These are phyloP conservation scores for Teunomyces aglyptinius DNA, from an alignment of 805 yeast species.

Conservation along the genomic window DNA sequence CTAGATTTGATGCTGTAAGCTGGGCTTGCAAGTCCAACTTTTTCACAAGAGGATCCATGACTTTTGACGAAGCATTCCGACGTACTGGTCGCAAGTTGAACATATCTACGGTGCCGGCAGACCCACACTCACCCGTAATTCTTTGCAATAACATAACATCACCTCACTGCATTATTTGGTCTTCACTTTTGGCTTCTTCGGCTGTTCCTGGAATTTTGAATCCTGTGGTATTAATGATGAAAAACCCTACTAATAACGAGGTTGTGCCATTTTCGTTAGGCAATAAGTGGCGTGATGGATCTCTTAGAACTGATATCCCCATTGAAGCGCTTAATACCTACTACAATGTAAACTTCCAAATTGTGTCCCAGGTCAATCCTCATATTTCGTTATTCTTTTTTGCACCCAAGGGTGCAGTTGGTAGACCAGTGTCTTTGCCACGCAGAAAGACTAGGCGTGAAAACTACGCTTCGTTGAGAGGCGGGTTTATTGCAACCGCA, in stretches of 20 bases:
- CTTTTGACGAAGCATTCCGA: conserved; percentile 67
- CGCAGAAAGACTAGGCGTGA: conserved; percentile 39
- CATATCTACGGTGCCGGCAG: conserved; percentile 77
- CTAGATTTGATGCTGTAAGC: conserved; percentile 68
- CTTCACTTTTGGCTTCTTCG: conserved; percentile 69
- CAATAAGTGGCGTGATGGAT: conserved; percentile 76
- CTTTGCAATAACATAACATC: conserved; percentile 74
- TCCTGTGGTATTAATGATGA: conserved; percentile 79
- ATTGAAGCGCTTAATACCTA: conserved; percentile 69
- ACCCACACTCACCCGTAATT: conserved; percentile 78
- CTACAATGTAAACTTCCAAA: conserved; percentile 71
- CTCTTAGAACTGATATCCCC: conserved; percentile 76
- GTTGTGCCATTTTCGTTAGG: conserved; percentile 72
- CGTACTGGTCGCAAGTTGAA: conserved; percentile 70
- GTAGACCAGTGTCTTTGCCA: conserved; percentile 64
- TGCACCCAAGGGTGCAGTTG: conserved; percentile 79
- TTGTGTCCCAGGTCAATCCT: conserved; percentile 82
- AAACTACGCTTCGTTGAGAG: conserved; percentile 51
- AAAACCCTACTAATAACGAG: conserved; percentile 33
- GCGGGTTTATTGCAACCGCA: conserved; percentile 75
- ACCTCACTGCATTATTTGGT: conserved; percentile 82
- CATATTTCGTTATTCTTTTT: conserved; percentile 74
- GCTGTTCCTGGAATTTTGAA: conserved; percentile 82
- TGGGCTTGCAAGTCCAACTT: conserved; percentile 71
- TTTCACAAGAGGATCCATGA: conserved; percentile 71